Evolutionary conservation across 768 basidiomycete species (phyloP), one percentile per base, ranked within the genome.

Genomic region (Panaeolus cyanescens): DNA sequence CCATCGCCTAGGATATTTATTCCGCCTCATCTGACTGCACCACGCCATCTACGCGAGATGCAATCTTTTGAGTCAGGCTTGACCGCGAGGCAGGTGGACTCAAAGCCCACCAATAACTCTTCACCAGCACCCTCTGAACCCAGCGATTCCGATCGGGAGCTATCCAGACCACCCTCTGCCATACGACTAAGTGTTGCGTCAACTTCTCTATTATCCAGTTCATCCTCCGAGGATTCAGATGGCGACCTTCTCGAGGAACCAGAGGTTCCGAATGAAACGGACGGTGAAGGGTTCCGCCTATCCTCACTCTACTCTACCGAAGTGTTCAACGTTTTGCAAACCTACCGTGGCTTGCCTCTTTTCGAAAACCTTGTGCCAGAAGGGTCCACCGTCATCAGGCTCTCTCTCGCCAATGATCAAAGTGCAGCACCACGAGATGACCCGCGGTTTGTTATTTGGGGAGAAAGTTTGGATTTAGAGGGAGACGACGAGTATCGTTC

Each of bases 361-460:
- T 80, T 92, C 12, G 91, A 93, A 61, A 85, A 83, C 58, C 76
- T 93, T 25, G 80, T 83, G 5, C 75, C 82, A 0, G 85, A 84
- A 40, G 84, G 83, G 42, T 86, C 87, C 32, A 86, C 87, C 2
- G 89, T 92, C 30, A 88, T 92, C 73, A 88, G 85, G 70, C 78
- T 94, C 69, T 90, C 89, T 1, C 72, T 92, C 13, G 81, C 84
- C 25, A 72, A 84, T 0, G 88, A 91, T 33, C 85, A 89, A 59
- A 85, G 82, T 30, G 86, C 88, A 13, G 84, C 89, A 1, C 93
- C 93, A 6, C 84, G 88, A 13, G 90, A 95, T 64, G 95, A 97
- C 66, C 93, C 95, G 15, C 85, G 94, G 0, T 96, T 96, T 69
- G 92, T 95, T 34, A 87, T 96, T 7, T 97, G 95, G 95, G 94